Base-by-base conservation (phyloP, 2,329 filamentous ascomycete genomes). In the Simplicillium sp. region DNA sequence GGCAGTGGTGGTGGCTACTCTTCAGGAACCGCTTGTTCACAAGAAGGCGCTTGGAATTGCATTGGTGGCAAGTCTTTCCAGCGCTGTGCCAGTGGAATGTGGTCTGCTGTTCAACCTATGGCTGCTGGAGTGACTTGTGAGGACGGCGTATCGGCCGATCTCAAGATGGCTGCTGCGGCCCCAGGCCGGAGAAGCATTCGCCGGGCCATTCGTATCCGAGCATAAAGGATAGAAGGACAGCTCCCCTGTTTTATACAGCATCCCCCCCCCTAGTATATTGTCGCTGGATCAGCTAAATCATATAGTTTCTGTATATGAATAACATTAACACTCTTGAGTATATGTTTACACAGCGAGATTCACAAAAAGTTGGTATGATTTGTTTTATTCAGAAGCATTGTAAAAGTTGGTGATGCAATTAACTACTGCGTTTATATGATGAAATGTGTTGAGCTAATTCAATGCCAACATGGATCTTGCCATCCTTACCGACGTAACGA, bases 11-110 rank as follows among this genome's bases (percentile, higher is more conserved):
- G 53, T n/a, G 55, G 48, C 1, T 46, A 64, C 17, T 49, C 68
- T 2, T 58, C 55, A 6, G 71, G 71, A 31, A 54, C 65, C 14
- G 57, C 67, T 1, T 77, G 73, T 55, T 49, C 62, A 7, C 36
- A 47, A 1, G 71, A 75, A 36, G 74, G 73, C 2, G 52, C 55
- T 11, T 78, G 68, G 68, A 75, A 75, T 61, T 78, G 74, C 47
- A 58, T 76, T 7, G 59, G 53, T 0, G 70, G 71, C 12, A 59
- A 52, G 1, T 63, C 65, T 1, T 78, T 66, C 66, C 73, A 77
- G 55, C 71, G 71, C 37, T 78, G 74, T 43, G 74, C 65, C 7
- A 68, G 65, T 3, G 73, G 74, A 8, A 31, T 48, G 0, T 78
- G 74, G 74, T 71, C 71, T 3, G 50, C 57, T 0, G 41, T 55